Evolutionary conservation across 192 early-diverging fungal genomes (phyloP).

Genomic region (Coemansia sp.): DNA sequence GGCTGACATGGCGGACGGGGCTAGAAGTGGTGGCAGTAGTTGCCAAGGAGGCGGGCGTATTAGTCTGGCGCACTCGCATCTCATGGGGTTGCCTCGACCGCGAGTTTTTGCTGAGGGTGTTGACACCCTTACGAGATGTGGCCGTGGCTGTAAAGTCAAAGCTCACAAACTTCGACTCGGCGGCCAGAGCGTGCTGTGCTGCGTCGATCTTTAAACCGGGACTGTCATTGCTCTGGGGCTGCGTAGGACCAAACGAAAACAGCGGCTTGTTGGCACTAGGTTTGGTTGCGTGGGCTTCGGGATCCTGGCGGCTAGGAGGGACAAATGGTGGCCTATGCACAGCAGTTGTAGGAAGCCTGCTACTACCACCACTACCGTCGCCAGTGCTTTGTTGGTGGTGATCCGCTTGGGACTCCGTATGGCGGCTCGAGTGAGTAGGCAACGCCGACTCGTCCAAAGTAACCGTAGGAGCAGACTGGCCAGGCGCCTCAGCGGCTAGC

Average conservation of each 20-base stretch:
- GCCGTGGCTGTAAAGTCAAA: slow-evolving; percentile 8
- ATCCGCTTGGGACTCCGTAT: neutral
- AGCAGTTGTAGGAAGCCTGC: neutral
- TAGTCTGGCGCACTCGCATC: neutral
- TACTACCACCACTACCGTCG: neutral
- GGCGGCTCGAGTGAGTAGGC: neutral
- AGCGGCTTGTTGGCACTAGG: neutral
- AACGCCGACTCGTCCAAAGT: neutral
- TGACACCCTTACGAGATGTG: slow-evolving; percentile 15
- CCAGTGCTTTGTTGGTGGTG: neutral
- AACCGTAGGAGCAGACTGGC: neutral
- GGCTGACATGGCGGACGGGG: neutral
- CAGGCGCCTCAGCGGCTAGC: neutral
- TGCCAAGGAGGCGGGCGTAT: neutral
- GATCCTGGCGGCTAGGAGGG: neutral
- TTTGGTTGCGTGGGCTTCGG: neutral
- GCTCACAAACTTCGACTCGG: neutral
- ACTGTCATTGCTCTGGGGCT: neutral
- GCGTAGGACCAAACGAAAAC: neutral
- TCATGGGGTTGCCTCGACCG: slow-evolving; percentile 2
- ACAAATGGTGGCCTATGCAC: neutral
- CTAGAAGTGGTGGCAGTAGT: neutral
- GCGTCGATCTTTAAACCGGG: neutral
- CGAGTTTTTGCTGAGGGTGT: slow-evolving; percentile 19
- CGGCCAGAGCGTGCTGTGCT: neutral